Conservation (phyloP, 2,329 filamentous ascomycete genomes). For the Diplodia corticola region DNA sequence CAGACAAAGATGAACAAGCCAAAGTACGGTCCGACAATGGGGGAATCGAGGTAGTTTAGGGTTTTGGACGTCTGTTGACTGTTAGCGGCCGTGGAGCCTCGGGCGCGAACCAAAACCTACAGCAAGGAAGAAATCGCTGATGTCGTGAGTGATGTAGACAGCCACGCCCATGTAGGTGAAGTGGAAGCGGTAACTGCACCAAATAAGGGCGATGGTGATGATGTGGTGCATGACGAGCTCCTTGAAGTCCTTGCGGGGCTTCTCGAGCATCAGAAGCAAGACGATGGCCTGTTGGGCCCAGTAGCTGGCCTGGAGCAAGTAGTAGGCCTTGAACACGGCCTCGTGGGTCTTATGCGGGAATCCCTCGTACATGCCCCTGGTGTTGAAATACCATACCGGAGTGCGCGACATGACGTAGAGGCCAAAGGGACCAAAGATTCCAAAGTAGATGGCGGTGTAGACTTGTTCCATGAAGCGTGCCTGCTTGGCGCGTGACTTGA, state of each 20-base stretch:
- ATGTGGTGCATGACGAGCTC: constrained; percentile 91
- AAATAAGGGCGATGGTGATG: constrained; percentile 81
- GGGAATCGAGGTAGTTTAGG: constrained; percentile 84
- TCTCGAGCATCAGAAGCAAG: constrained; percentile 81
- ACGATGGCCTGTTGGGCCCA: constrained; percentile 95
- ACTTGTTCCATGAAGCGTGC: constrained; percentile 93
- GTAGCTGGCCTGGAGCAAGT: constrained; percentile 90
- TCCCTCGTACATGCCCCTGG: constrained; percentile 80
- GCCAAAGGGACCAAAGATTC: constrained; percentile 75
- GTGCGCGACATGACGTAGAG: constrained; percentile 88
- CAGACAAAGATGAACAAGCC: constrained; percentile 77
- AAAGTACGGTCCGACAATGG: constrained; percentile 81
- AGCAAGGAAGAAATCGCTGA: constrained; percentile 93
- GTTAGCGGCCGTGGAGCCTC: constrained; percentile 17
- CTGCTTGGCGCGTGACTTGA: constrained; percentile 74
- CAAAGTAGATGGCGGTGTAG: constrained; percentile 92
- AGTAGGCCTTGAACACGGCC: constrained; percentile 88
- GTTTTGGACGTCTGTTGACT: constrained; percentile 76
- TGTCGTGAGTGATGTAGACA: constrained; percentile 92
- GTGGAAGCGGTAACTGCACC: constrained; percentile 88
- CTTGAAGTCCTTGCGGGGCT: constrained; percentile 91
- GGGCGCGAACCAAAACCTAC: constrained; percentile 54
- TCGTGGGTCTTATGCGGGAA: constrained; percentile 84
- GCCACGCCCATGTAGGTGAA: constrained; percentile 94
- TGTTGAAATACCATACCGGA: constrained; percentile 97